Base-by-base conservation (phyloP, 2,329 filamentous ascomycete genomes). In the Raffaelea arxii region DNA sequence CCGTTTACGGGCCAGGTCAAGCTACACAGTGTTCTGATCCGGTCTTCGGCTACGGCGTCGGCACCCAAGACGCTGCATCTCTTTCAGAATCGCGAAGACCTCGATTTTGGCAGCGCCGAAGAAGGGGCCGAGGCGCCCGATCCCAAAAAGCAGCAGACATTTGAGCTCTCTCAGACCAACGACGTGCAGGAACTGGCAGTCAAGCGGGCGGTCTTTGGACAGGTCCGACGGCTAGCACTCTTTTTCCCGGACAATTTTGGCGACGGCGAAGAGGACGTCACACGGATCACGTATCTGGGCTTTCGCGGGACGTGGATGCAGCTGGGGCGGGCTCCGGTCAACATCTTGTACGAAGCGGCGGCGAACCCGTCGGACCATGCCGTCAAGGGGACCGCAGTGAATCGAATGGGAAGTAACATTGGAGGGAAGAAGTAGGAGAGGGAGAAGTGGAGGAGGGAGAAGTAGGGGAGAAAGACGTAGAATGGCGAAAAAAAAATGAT, bases 1-100 rank as follows among this genome's bases (percentile, higher is more conserved):
- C 92, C 92, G 85, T 98, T 98, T 68, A 90, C 89, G 1, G 90
- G 86, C 41, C 90, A 96, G 65, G 80, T 96, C 50, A 94, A 94
- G 59, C 80, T 98, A 1, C 90, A 97, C 67, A 82, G 86, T 23
- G 81, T 98, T 59, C 75, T 96, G 22, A 67, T 98, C 49, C 88
- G 91, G 60, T 86, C 87, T 2, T 87, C 86, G 2, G 71, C 78
- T 37, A 78, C 81, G 7, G 62, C 70, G 46, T 78, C 75, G 22
- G 87, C 89, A 3, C 92, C 92, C 2, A 78, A 77, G 51, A 96
- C 87, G 3, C 71, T 97, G 41, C 89, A 90, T 60, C 71, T 98
- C 41, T 94, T 88, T 70, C 74, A 86, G 67, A 98, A 98, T 73
- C 79, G 82, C 49, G 80, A 87, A 52, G 82, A 90, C 64, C 69